phyloP scores from a whole-genome alignment of 495 filamentous ascomycete species.

The Elasticomyces elasticus region DNA sequence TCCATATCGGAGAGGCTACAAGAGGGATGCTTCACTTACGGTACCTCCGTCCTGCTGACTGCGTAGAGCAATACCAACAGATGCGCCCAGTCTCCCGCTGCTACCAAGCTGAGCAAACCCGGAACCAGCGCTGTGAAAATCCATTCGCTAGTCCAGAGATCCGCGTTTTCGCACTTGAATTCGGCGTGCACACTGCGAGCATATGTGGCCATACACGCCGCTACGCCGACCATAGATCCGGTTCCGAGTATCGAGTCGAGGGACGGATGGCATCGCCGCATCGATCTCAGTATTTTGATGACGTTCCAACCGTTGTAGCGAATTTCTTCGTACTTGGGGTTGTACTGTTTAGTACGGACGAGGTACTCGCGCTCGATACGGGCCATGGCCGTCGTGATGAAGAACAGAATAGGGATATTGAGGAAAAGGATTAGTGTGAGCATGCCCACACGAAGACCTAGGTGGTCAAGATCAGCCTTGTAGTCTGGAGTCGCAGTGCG shows the following conservation, averaged over 20 bases:
- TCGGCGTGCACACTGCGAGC: neutral
- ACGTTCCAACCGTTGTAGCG: neutral
- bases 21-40: neutral
- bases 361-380: neutral
- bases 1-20: neutral
- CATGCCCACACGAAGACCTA: neutral
- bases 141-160: neutral
- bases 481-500: too few relatives aligned
- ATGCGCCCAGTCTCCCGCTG: neutral
- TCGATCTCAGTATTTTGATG: too few relatives aligned
- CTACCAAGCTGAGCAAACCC: neutral
- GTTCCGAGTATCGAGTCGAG: too few relatives aligned
- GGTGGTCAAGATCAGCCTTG: too few relatives aligned
- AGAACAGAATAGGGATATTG: neutral
- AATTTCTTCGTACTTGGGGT: neutral
- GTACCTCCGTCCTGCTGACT: neutral
- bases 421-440: neutral
- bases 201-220: neutral
- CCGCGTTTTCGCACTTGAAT: neutral
- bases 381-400: neutral
- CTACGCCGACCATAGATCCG: neutral
- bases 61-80: neutral
- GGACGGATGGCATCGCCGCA: too few relatives aligned
- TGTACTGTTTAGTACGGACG: neutral
- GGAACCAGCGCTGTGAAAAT: neutral